Evolutionary conservation across 2,329 filamentous ascomycete species (phyloP), one percentile per base, ranked within the genome.

Genomic region (Tolypocladium amazonense): DNA sequence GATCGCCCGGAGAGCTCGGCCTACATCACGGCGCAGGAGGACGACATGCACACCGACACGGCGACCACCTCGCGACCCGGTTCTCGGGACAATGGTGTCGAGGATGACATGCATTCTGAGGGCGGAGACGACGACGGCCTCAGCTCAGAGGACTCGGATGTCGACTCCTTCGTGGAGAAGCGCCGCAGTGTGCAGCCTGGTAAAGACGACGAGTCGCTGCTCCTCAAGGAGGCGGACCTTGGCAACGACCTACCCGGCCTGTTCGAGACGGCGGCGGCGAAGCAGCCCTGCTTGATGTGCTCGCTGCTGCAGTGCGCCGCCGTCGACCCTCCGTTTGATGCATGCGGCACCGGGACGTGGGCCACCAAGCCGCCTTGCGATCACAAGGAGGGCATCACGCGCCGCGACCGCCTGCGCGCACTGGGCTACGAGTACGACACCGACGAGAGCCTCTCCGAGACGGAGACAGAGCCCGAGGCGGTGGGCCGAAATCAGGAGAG

Each of bases 181-280:
- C 66, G 64, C 12, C 61, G 23, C 18, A 15, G 37, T 8, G 2
- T 27, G 11, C 68, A 69, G 15, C 14, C 7, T 15, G 27, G 15
- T 7, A n/a, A 33, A 3, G 69, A 70, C 25, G 75, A 76, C 50
- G 72, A 76, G 55, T 68, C 71, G 5, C 66, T 77, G 0, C 62
- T 77, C 0, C 76, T 77, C 60, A 67, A 66, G 14, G 68, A 73
- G 12, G 58, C 53, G 0, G 59, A 66, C 15, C 62, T 63, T 0
- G 70, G 73, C 4, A 63, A 66, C 45, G 68, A 73, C 57, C 65
- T 78, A 0, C 76, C 67, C 4, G 66, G 67, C n/a, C 59, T 70
- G n/a, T 66, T 67, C 23, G 59, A 64, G 2, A 37, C 56, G 9
- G 14, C 45, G 1, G 11, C 45, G 1, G 52, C 50, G 8, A 58